Base-by-base conservation (phyloP, 75 land plant species). In the Pinus albicaulis region DNA sequence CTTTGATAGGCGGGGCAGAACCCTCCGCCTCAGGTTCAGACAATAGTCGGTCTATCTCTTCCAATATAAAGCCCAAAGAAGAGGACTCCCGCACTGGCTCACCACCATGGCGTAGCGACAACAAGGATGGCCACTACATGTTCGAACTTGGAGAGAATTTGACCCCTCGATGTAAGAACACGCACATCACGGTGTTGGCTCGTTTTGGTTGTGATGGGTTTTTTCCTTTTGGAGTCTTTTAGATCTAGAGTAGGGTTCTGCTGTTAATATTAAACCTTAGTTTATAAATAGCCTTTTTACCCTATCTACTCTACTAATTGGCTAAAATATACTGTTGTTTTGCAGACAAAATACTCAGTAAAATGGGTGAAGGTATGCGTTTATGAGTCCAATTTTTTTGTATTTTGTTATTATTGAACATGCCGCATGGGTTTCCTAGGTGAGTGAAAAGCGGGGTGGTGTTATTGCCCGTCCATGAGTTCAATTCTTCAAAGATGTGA, bases 51-150 rank as follows among this genome's bases (percentile, higher is more conserved):
- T 70, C 80, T 70, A 64, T 71, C 57, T 44, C 80, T 25, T 76
- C 31, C 31, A 31, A 31, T 31, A 31, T 31, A 31, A 31, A 31
- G 74, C 83, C 56, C 56, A 22, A 87, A 88, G 80, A 86, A 80
- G 76, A 79, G 75, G 55, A 71, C 31, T 31, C 73, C 53, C 90
- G 90, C 71, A 77, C 58, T 82, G 89, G 75, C 72, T 91, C 96
- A 72, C 96, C 96, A 56, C 94, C 98, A 76, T 85, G 91, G 89
- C 86, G 92, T 57, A 91, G 88, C 22, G 98, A 95, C 89, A 2
- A 31, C 31, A 31, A 31, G 31, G 31, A 31, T 31, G 31, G 31
- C 31, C 31, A 31, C 31, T 31, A 31, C 31, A 31, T 31, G 31
- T 31, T 31, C 31, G 31, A 31, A 31, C 31, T 31, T 31, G 31